A percentile compares a stretch with the other conserved stretches of the same genome.
Conservation (phyloP, 805 yeast genomes). For the Ogataea pini region DNA sequence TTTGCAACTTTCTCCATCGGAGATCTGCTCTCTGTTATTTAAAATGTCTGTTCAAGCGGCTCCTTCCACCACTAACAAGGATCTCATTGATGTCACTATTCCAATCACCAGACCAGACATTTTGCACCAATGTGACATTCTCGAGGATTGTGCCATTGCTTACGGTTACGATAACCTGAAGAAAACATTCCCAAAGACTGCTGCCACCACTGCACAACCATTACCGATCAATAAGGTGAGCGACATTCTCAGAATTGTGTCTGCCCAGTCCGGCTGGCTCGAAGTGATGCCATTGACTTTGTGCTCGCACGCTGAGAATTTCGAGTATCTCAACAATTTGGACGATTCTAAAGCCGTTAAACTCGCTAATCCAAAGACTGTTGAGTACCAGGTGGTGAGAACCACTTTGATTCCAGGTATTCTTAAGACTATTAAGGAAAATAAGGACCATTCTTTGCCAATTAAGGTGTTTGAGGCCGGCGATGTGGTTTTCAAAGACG, state of each 20-base stretch:
- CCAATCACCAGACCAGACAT: constrained; percentile 97
- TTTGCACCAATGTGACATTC: constrained; percentile 94
- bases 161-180: constrained; percentile 90
- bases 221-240: constrained; percentile 88
- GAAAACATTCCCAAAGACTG: constrained; percentile 75
- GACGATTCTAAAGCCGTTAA: constrained; percentile 83
- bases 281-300: constrained; percentile 95
- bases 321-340: constrained; percentile 70
- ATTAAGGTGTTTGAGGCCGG: constrained; percentile 94
- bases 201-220: constrained; percentile 81
- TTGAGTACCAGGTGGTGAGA: constrained; percentile 97
- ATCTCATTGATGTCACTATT: constrained; percentile 63
- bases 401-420: constrained; percentile 93
- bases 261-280: constrained; percentile 93
- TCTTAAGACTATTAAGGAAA: constrained; percentile 91
- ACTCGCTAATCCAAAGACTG: constrained; percentile 93
- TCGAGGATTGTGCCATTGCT: constrained; percentile 98
- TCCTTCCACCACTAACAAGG: constrained; percentile 46
- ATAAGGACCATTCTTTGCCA: constrained; percentile 93
- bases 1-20: constrained; percentile 65
- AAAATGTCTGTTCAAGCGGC: constrained; percentile 80
- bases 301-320: constrained; percentile 96
- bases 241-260: constrained; percentile 86
- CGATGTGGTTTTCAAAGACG: constrained; percentile 86
- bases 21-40: constrained; percentile 64